These are phyloP conservation scores for Xylaria sp. DNA, from an alignment of 495 filamentous ascomycete species.

Conservation along the genomic window DNA sequence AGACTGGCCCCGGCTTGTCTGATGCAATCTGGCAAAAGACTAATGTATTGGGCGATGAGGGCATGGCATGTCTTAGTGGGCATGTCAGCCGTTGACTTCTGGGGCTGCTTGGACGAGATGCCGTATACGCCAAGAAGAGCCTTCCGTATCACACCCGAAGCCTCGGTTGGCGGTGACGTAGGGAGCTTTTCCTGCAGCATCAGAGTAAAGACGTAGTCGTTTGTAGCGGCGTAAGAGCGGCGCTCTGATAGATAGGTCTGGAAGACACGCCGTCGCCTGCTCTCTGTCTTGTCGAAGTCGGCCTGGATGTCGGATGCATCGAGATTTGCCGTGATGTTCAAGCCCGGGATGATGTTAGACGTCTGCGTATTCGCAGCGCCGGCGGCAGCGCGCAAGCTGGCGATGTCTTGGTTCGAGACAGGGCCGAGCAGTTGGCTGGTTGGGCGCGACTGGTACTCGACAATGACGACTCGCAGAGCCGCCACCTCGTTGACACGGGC, in stretches of 20 bases:
- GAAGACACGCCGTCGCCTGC: conserved; percentile 67
- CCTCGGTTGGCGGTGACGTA: conserved; percentile 37
- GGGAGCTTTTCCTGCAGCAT: conserved; percentile 46
- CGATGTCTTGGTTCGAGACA: conserved; percentile 71
- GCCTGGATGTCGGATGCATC: conserved; percentile 58
- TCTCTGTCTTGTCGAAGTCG: conserved; percentile 62
- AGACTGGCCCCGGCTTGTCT: conserved; percentile 40
- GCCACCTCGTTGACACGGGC: conserved; percentile 80
- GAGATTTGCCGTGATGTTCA: conserved; percentile 48
- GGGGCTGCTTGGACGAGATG: conserved; percentile 41
- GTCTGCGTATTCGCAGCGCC: conserved; percentile 63
- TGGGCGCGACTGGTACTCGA: conserved; percentile 84
- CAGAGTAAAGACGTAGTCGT: conserved; percentile 52
- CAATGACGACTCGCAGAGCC: conserved; percentile 77
- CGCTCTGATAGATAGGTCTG: conserved; percentile 74
- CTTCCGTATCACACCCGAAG: conserved; percentile 36
- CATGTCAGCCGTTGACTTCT: conserved; percentile 35
- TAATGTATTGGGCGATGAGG: conserved; percentile 50
- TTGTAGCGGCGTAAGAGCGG: conserved; percentile 60
- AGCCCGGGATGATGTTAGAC: conserved; percentile 52
- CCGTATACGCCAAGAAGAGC: conserved; percentile 40
- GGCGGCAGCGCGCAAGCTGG: conserved; percentile 69
- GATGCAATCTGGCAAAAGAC: conserved; percentile 45
- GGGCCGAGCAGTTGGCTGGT: conserved; percentile 67
- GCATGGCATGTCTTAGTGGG: conserved; percentile 45